These are phyloP conservation scores for Tylopilus felleus DNA, from an alignment of 768 basidiomycete genomes.

Conservation along the genomic window DNA sequence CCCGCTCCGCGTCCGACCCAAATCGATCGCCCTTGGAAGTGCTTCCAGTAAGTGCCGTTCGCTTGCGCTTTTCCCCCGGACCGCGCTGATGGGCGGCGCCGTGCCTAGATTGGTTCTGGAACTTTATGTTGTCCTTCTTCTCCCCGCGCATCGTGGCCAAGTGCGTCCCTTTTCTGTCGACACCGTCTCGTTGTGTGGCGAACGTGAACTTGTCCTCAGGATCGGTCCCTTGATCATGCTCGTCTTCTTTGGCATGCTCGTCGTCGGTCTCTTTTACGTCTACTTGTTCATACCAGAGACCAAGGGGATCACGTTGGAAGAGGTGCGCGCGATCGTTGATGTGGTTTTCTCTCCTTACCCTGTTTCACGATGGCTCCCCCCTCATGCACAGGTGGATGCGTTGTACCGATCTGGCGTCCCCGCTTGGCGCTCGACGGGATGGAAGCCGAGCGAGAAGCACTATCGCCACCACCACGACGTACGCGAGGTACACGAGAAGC, in stretches of 20 bases:
- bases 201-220: constrained; percentile 22
- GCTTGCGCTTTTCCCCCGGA: background rate
- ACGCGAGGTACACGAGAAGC: constrained; percentile 19
- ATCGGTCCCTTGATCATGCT: constrained; percentile 74
- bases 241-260: constrained; percentile 73
- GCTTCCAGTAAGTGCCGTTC: constrained; percentile 39
- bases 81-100: constrained; percentile 4
- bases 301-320: constrained; percentile 72
- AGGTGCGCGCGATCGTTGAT: constrained; percentile 20
- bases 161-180: constrained; percentile 32
- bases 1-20: constrained; percentile 76
- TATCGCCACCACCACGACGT: constrained; percentile 17
- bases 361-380: background rate
- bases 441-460: constrained; percentile 51
- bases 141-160: constrained; percentile 59
- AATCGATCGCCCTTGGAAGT: constrained; percentile 74
- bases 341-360: background rate
- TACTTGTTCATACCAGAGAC: constrained; percentile 80
- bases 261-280: constrained; percentile 69
- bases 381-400: constrained; percentile 56
- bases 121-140: constrained; percentile 70
- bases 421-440: constrained; percentile 62
- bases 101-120: constrained; percentile 61
- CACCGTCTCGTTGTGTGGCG: too few relatives aligned
- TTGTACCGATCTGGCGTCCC: constrained; percentile 64